Base-by-base conservation (phyloP, 768 basidiomycete genomes). In the Serendipita sp. region DNA sequence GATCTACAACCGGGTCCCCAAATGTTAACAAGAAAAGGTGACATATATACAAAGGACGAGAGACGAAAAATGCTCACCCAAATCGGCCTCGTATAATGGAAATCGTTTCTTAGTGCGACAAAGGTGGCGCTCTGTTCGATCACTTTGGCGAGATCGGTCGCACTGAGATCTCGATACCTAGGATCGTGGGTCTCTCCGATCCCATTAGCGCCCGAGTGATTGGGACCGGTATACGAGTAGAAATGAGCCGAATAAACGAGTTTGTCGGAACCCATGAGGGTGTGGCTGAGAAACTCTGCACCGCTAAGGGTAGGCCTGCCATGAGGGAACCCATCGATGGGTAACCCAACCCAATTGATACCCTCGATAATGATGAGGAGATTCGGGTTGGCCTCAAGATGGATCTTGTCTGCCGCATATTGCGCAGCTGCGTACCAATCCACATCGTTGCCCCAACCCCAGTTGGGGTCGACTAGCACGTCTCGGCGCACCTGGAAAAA, bases 161-260 rank as follows among this genome's bases (percentile, higher is more conserved):
- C n/a, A 13, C 24, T 45, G 5, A 66, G 35, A 60, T 66, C 65
- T 24, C 58, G 41, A 41, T 66, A 66, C 35, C 58, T 58, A 30
- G 65, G 60, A 45, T 66, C 65, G n/a, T 32, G 15, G 3, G 65
- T 66, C 45, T 63, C 65, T 38, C 58, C 58, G 13, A 63, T 37
- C 16, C 65, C 65, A 35, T 35, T 46, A 15, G 65, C 65, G 28
- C 65, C 65, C 16, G 28, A 46, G 35, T 66, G 58, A 30, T 63
- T 46, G 38, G 58, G 60, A n/a, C 65, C 65, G 4, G 65, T 66
- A 28, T 66, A 66, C 16, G 18, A n/a, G 41, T 66, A 66, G 45
- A 66, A 66, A 41, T 66, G 65, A 3, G 65, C 65, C 24, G 65
- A 63, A 46, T 66, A 66, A 5, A 66, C 65, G 44, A 66, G 60